Conservation (phyloP, 371 early-diverging fungal genomes). For the Smittium culicis region DNA sequence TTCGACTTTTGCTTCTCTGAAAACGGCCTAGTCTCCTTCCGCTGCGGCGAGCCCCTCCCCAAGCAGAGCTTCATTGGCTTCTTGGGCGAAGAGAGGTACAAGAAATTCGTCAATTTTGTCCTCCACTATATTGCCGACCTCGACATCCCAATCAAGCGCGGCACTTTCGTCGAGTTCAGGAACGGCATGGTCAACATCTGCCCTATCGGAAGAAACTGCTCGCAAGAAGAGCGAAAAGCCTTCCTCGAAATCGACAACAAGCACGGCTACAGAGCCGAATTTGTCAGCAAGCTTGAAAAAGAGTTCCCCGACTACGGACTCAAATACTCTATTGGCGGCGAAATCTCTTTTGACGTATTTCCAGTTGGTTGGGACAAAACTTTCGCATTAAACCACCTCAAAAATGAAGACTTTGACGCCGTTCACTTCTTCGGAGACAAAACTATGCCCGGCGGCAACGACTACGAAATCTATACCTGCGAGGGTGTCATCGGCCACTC, state of each 20-base stretch:
- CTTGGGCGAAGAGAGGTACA: conserved; percentile 95
- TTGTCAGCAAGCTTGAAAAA: conserved; percentile 71
- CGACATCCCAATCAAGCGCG: conserved; percentile 92
- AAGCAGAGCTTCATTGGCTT: conserved; percentile 79
- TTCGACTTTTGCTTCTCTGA: conserved; percentile 99
- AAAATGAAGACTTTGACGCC: conserved; percentile 70
- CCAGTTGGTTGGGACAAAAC: conserved; percentile 99
- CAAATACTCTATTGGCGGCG: conserved; percentile 98
- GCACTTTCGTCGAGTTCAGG: conserved; percentile 98
- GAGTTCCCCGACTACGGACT: conserved; percentile 81
- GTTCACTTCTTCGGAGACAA: conserved; percentile 99
- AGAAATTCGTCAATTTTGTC: conserved; percentile 83
- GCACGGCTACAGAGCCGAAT: conserved; percentile 66
- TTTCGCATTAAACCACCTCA: conserved; percentile 90
- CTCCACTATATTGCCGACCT: conserved; percentile 90
- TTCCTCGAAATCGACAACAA: conserved; percentile 87
- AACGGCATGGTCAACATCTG: conserved; percentile 99
- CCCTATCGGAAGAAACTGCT: conserved; percentile 98
- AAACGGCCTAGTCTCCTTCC: conserved; percentile 96
- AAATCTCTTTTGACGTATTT: conserved; percentile 99
- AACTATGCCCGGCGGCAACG: conserved; percentile 96
- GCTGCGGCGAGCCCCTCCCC: conserved; percentile 50
- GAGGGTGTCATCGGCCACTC: conserved; percentile 73
- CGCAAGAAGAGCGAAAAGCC: conserved; percentile 78
- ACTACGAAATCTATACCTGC: conserved; percentile 95